Evolutionary conservation across 768 basidiomycete species (phyloP), one percentile per base, ranked within the genome.

Genomic region (Leccinum sublutescens): DNA sequence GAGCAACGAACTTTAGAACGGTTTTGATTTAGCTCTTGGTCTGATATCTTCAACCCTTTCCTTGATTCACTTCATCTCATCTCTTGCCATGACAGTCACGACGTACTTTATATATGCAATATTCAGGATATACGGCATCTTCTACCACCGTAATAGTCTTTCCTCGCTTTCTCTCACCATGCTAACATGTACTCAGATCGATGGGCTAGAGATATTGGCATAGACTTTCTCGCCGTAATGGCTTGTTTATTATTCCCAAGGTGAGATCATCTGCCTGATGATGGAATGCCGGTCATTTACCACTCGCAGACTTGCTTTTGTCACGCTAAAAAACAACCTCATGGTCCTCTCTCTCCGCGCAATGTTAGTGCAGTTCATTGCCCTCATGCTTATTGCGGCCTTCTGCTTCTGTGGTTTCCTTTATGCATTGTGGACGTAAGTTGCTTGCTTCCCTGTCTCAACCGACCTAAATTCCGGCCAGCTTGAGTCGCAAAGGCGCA

Each of bases 351-450:
- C 91, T 7, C 74, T 94, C 33, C 86, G 96, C 2, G 93, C 95
- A 1, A 96, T 98, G 95, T 85, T 98, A 58, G 79, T 87, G 62
- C 94, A 98, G 69, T 98, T 98, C 68, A 73, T 83, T 21, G 76
- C 84, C n/a, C 78, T 93, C 23, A 92, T 93, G 90, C 67, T 86
- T 31, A 89, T 94, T 17, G 93, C 93, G 5, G 86, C 83, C 1
- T 95, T 94, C 69, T 95, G 93, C 68, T 97, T 97, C 70, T 85
- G 87, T 34, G 95, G 95, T 3, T 98, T 98, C 72, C 72, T 94
- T 49, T 98, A 97, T 74, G 93, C 93, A 0, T 77, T 98, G 10
- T 97, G 89, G 89, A 97, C 93, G 85, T 94, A 75, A 70, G 93
- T 85, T 2, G 5, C 45, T 53, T 36, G 43, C 15, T 45, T 54